These are phyloP conservation scores for Aurifilum marmelostoma DNA, from an alignment of 2,329 filamentous ascomycete genomes.

Conservation along the genomic window DNA sequence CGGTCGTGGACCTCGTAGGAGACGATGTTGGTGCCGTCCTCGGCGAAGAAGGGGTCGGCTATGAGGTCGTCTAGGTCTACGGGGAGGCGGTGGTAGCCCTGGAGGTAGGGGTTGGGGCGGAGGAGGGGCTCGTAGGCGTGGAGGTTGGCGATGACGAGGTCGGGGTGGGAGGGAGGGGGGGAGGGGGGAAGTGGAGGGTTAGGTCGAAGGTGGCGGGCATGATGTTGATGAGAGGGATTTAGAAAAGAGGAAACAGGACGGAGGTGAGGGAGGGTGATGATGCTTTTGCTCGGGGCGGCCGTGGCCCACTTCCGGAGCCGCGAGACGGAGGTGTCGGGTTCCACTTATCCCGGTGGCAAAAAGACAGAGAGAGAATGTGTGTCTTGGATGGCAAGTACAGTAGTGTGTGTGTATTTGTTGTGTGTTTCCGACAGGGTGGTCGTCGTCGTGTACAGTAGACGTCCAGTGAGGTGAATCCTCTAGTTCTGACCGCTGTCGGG, in stretches of 20 bases:
- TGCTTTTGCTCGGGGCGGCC: background rate
- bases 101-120: slow-evolving; percentile 27
- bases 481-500: background rate
- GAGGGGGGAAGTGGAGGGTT: slow-evolving; percentile 46
- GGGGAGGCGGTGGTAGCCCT: slow-evolving; percentile 19
- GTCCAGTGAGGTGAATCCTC: background rate
- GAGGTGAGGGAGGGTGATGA: too few relatives aligned
- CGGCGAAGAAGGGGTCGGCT: slow-evolving; percentile 29
- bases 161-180: slow-evolving; percentile 44
- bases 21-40: slow-evolving; percentile 24
- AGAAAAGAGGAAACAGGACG: too few relatives aligned
- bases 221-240: slow-evolving; percentile 9
- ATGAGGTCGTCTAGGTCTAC: slow-evolving; percentile 28
- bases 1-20: slow-evolving; percentile 41
- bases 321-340: background rate
- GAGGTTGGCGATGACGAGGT: slow-evolving; percentile 43
- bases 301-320: slow-evolving; percentile 3
- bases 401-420: background rate
- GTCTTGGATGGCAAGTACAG: too few relatives aligned
- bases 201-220: slow-evolving; percentile 42
- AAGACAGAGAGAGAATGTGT: background rate
- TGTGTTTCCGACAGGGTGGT: too few relatives aligned
- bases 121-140: slow-evolving; percentile 30
- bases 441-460: too few relatives aligned
- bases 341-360: background rate